phyloP scores from a whole-genome alignment of 2,329 filamentous ascomycete genomes.

The Botrytis tulipae region DNA sequence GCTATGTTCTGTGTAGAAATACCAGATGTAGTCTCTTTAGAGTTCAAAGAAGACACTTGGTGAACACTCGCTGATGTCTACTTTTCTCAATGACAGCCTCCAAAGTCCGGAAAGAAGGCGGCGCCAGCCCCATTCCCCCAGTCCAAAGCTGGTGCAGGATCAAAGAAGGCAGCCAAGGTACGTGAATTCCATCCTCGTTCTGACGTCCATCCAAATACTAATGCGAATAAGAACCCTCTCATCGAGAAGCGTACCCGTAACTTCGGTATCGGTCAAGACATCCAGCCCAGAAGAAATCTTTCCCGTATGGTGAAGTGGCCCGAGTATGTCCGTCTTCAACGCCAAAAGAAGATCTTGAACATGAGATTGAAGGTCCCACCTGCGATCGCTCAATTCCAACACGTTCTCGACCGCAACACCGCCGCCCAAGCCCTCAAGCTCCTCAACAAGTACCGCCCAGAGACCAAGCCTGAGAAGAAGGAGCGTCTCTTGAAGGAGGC shows the following conservation, averaged over 20 bases:
- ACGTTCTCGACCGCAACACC: constrained; percentile 94
- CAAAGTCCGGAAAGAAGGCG: constrained; percentile 96
- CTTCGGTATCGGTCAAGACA: constrained; percentile 98
- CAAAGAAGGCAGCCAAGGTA: constrained; percentile 97
- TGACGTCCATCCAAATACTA: constrained; percentile 24
- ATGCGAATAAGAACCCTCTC: constrained; percentile 78
- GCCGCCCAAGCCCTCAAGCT: constrained; percentile 98
- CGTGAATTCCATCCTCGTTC: constrained; percentile 43
- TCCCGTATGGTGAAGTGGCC: constrained; percentile 99
- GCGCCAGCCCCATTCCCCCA: constrained; percentile 95
- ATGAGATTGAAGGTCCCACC: constrained; percentile 98
- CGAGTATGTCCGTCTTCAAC: constrained; percentile 94
- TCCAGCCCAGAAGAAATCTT: constrained; percentile 94
- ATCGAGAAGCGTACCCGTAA: constrained; percentile 97
- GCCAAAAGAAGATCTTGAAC: constrained; percentile 87
- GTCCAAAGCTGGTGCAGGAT: constrained; percentile 75
- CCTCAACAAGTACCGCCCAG: constrained; percentile 99
- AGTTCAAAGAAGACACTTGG: constrained; percentile 84
- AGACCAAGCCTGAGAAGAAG: constrained; percentile 99
- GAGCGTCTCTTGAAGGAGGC: constrained; percentile 98
- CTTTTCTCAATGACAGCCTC: constrained; percentile 99
- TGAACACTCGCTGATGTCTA: constrained; percentile 90
- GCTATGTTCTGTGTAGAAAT: constrained; percentile 45
- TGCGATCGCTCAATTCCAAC: constrained; percentile 95
- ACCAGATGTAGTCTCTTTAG: constrained; percentile 68